Conservation (phyloP, 208 protist species). For the Herpetomonas samuelpessoai region DNA sequence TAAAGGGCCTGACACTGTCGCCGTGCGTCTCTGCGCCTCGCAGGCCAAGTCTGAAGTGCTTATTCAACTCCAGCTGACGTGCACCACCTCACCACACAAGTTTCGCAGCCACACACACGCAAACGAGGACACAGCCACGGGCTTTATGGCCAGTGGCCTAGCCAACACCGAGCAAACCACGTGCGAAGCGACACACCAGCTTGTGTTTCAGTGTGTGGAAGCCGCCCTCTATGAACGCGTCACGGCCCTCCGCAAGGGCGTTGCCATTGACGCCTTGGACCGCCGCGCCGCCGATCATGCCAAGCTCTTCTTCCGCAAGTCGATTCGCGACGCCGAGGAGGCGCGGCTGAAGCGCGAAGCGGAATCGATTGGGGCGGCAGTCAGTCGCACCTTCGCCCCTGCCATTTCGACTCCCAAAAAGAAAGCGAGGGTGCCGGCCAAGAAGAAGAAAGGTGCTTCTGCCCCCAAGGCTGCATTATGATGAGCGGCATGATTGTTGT, state of each 20-base stretch:
- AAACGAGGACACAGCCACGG: neutral
- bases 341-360: constrained; percentile 18
- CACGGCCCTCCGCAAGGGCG: constrained; percentile 3
- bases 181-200: neutral
- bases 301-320: constrained; percentile 41
- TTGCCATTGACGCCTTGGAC: neutral
- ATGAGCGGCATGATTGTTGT: too few relatives aligned
- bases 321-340: constrained; percentile 25
- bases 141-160: neutral
- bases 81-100: neutral
- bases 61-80: neutral
- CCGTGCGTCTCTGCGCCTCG: constrained; percentile 13
- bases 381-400: neutral
- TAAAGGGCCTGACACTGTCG: constrained; percentile 9
- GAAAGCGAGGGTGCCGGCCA: too few relatives aligned
- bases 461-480: too few relatives aligned
- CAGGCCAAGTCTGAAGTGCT: neutral
- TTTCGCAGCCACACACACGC: neutral
- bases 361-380: neutral
- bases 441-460: too few relatives aligned
- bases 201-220: neutral
- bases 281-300: constrained; percentile 12
- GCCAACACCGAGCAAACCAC: too few relatives aligned
- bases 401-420: too few relatives aligned
- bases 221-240: constrained; percentile 7